A percentile compares a stretch with the other conserved stretches of the same genome.
Evolutionary conservation across 345 rosid species (phyloP).

Genomic region (Heritiera fomes): DNA sequence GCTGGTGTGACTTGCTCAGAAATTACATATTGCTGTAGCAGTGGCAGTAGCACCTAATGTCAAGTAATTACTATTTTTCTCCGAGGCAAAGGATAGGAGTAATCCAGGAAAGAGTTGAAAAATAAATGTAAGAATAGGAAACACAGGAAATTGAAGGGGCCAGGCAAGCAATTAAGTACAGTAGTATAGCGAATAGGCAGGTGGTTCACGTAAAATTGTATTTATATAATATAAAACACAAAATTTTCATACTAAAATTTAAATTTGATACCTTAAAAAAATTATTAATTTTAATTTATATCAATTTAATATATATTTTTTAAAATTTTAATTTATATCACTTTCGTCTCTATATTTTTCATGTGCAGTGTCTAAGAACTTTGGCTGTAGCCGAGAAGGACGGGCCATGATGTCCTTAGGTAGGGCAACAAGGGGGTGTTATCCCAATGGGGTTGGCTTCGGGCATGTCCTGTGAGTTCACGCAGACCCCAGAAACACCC

Average conservation of each 20-base stretch:
- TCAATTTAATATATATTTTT: no score
- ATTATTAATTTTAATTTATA: no score
- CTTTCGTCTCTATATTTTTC: no score
- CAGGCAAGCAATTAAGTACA: not conserved
- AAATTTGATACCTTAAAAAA: no score
- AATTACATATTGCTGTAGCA: not conserved
- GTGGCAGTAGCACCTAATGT: not conserved
- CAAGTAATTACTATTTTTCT: not conserved
- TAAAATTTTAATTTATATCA: no score
- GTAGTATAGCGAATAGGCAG: not conserved
- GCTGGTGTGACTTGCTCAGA: not conserved
- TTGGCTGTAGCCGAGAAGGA: not conserved
- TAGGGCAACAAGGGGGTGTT: conserved; percentile 28
- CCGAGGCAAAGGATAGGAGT: not conserved
- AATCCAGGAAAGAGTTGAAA: not conserved
- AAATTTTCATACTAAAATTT: no score
- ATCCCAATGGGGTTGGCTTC: conserved; percentile 32
- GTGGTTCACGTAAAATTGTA: no score
- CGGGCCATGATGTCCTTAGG: conserved; percentile 35
- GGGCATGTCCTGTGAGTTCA: conserved; percentile 28
- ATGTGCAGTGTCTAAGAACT: no score
- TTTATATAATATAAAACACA: no score
- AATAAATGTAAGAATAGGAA: not conserved
- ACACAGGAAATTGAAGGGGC: not conserved
- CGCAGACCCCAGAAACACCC: conserved; percentile 32